These are phyloP conservation scores for Termitomyces titanicus DNA, from an alignment of 768 basidiomycete species.

Conservation along the genomic window DNA sequence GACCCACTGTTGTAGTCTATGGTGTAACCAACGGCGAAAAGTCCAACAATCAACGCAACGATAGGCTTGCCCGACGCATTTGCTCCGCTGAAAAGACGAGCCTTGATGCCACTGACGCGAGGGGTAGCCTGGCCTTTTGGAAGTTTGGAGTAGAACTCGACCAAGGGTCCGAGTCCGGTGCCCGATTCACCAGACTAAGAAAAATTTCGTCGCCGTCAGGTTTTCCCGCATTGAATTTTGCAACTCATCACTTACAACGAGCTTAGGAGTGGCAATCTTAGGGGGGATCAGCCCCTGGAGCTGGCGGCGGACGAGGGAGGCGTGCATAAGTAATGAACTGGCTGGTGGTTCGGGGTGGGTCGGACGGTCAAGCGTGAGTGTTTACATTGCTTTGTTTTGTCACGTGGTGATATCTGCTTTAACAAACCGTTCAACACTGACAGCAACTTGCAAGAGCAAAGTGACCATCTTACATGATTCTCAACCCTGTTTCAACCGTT, in stretches of 20 bases:
- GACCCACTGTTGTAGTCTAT: slow-evolving; percentile 87
- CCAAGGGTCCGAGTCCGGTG: slow-evolving; percentile 76
- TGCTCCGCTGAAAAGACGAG: slow-evolving; percentile 78
- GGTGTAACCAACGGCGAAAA: slow-evolving; percentile 81
- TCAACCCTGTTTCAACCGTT: not conserved
- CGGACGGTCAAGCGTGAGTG: slow-evolving; percentile 5
- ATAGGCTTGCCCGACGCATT: slow-evolving; percentile 78
- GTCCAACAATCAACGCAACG: slow-evolving; percentile 54
- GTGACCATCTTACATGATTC: too few species aligned
- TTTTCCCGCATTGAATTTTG: not conserved
- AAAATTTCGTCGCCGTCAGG: slow-evolving; percentile 10
- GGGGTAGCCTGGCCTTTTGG: slow-evolving; percentile 81
- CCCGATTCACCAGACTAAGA: slow-evolving; percentile 77
- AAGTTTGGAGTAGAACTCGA: slow-evolving; percentile 95
- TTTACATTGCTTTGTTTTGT: slow-evolving; percentile 9
- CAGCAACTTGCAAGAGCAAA: too few species aligned
- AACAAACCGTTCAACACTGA: too few species aligned
- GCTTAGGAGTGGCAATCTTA: slow-evolving; percentile 89
- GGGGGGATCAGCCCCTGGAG: slow-evolving; percentile 87
- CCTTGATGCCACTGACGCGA: slow-evolving; percentile 68
- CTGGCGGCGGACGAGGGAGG: slow-evolving; percentile 80
- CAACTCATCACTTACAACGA: slow-evolving; percentile 58
- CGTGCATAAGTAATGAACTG: slow-evolving; percentile 57
- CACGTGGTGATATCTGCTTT: not conserved
- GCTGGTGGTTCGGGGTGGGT: slow-evolving; percentile 20